Evolutionary conservation across 1,139 yeast species (phyloP).

Genomic region (Saccharomycopsis phalli): DNA sequence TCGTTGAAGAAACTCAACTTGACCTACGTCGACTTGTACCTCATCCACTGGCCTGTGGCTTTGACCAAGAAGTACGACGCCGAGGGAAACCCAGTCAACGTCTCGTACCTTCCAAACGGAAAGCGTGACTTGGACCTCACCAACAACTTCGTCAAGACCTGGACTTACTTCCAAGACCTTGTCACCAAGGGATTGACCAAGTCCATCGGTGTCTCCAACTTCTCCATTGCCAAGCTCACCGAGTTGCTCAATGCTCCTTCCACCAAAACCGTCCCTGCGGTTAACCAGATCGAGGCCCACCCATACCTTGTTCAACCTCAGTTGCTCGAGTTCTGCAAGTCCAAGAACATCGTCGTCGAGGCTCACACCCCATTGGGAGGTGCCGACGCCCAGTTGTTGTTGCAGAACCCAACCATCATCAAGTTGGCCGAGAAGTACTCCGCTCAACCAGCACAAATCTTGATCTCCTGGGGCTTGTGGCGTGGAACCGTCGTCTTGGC

Average conservation of each 20-base stretch:
- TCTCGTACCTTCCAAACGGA: constrained; percentile 19
- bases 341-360: constrained; percentile 51
- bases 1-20: constrained; percentile 61
- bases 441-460: constrained; percentile 51
- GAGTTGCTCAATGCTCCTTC: constrained; percentile 40
- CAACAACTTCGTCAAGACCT: constrained; percentile 42
- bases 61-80: constrained; percentile 25
- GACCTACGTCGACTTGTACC: constrained; percentile 75
- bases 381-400: constrained; percentile 49
- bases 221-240: constrained; percentile 45
- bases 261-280: constrained; percentile 54
- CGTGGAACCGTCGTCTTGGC: constrained; percentile 68
- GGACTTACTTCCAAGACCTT: constrained; percentile 58
- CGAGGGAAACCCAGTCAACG: constrained; percentile 16
- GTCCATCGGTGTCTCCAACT: constrained; percentile 77
- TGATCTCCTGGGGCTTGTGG: constrained; percentile 64
- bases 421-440: constrained; percentile 47
- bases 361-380: constrained; percentile 82
- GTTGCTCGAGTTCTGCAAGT: constrained; percentile 44
- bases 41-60: constrained; percentile 84
- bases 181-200: constrained; percentile 48
- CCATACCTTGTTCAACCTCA: constrained; percentile 68
- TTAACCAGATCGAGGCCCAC: constrained; percentile 68
- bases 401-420: constrained; percentile 40
- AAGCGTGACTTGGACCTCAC: constrained; percentile 15